A percentile compares a stretch with the other conserved stretches of the same genome.
These are phyloP conservation scores for Metarhizium guizhouense DNA, from an alignment of 2,329 filamentous ascomycete species.

Conservation along the genomic window DNA sequence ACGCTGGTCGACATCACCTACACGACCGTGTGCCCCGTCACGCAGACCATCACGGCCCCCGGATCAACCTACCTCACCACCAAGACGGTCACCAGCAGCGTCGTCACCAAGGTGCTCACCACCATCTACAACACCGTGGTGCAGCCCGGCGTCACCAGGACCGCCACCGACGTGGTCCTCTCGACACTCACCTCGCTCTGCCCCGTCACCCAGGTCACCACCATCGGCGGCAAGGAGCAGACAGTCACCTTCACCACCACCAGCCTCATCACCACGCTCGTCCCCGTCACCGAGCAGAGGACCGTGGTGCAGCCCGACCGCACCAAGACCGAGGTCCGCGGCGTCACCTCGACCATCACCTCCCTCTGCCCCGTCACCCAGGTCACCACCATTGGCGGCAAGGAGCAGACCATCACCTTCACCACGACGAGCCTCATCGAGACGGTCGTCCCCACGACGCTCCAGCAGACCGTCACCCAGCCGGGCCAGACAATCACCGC, in stretches of 20 bases:
- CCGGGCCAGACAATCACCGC: slow-evolving; percentile 8
- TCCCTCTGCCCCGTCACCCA: slow-evolving; percentile 35
- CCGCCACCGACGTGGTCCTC: slow-evolving; percentile 24
- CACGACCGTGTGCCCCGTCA: slow-evolving; percentile 26
- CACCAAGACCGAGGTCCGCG: slow-evolving; percentile 23
- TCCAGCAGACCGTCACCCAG: slow-evolving; percentile 16
- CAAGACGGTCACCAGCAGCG: slow-evolving; percentile 15
- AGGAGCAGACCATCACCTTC: slow-evolving; percentile 25
- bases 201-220: slow-evolving; percentile 29
- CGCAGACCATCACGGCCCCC: slow-evolving; percentile 25
- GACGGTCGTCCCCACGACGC: slow-evolving; percentile 21
- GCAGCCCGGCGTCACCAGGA: slow-evolving; percentile 16
- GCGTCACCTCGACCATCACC: slow-evolving; percentile 32
- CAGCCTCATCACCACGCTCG: slow-evolving; percentile 16
- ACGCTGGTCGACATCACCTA: slow-evolving; percentile 27
- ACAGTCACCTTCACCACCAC: slow-evolving; percentile 16
- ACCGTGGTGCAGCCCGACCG: slow-evolving; percentile 21
- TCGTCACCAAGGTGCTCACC: slow-evolving; percentile 21
- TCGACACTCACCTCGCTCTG: slow-evolving; percentile 33
- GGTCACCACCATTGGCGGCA: slow-evolving; percentile 33
- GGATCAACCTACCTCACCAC: slow-evolving; percentile 22
- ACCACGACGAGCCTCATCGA: slow-evolving; percentile 29
- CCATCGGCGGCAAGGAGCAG: slow-evolving; percentile 13
- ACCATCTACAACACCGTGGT: slow-evolving; percentile 22
- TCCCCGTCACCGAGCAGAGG: slow-evolving; percentile 20